Conservation (phyloP, 495 filamentous ascomycete species). For the Schizothecium vesticola region DNA sequence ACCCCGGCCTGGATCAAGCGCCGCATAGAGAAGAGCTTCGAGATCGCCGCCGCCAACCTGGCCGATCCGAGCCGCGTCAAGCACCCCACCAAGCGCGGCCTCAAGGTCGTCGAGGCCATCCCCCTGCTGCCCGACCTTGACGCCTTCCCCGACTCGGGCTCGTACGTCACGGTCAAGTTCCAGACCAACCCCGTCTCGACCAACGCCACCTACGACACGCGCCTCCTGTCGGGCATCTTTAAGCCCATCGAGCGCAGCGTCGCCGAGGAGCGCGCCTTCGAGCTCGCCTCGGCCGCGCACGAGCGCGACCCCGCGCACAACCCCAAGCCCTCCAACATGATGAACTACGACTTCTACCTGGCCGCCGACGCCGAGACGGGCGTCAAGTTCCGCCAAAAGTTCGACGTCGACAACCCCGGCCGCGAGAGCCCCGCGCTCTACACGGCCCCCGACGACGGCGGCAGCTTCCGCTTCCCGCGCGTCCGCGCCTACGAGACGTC, state of each 20-base stretch:
- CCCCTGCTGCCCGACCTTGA: conserved; percentile 85
- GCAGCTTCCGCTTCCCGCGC: conserved; percentile 66
- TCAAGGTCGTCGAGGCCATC: conserved; percentile 72
- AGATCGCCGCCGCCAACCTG: conserved; percentile 60
- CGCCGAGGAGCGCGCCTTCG: conserved; percentile 45
- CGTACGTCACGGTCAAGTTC: conserved; percentile 87
- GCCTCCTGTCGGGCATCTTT: conserved; percentile 75
- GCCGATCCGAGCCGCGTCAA: conserved; percentile 68
- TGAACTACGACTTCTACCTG: conserved; percentile 79
- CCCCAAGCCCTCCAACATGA: conserved; percentile 56
- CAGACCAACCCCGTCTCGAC: conserved; percentile 66
- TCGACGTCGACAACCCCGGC: conserved; percentile 64
- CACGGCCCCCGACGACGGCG: conserved; percentile 44
- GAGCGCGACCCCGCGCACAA: conserved; percentile 56
- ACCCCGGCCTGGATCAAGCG: conserved; percentile 73
- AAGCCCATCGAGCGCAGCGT: conserved; percentile 54
- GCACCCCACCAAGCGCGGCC: conserved; percentile 75
- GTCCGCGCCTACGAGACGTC: conserved; percentile 80
- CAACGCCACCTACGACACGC: conserved; percentile 60
- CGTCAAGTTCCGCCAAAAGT: conserved; percentile 63
- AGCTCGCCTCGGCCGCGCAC: conserved; percentile 53
- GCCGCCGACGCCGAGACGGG: conserved; percentile 52
- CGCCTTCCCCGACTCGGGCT: conserved; percentile 78
- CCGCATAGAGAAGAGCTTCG: conserved; percentile 79
- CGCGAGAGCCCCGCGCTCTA: conserved; percentile 64